Evolutionary conservation across 1,139 yeast species (phyloP), one percentile per base, ranked within the genome.

Genomic region (Scheffersomyces lignicola): DNA sequence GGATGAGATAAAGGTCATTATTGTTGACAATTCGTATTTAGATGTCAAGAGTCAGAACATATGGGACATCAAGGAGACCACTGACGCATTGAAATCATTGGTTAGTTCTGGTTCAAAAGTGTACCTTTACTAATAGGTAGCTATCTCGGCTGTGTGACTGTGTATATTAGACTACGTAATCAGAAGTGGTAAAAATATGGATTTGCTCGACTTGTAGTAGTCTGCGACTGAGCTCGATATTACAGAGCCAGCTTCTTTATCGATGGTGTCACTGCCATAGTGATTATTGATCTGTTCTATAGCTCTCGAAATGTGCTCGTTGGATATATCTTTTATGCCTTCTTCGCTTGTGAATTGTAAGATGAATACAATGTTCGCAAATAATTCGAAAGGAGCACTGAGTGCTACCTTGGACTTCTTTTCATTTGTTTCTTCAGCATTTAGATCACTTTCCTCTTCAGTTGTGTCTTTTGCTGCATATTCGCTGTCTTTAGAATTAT

Each of bases 1-100:
- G 24, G 64, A 67, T 5, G 83, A 80, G 36, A 66, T 81, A 40
- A 76, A 62, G 45, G 78, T 66, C 21, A 59, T 83, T 9, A 69
- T 83, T n/a, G 65, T 82, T 15, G 92, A 84, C 51, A 73, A 78
- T 32, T 64, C 84, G 4, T 78, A 74, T 48, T 64, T 83, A 49
- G 89, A 84, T 51, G 58, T 69, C 13, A 84, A 84, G 56, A 64
- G 70, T 38, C 82, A 80, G 46, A 76, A 73, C 40, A 65, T 83
- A 3, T 80, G 85, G 79, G 90, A 83, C 42, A 60, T 69, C 24
- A 61, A 63, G 24, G 82, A 75, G 41, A 70, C 78, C 5, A 51
- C 63, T 8, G 56, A 56, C 15, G 59, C 69, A 3, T 51, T 77
- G 37, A 71, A 69, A 42, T 56, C 52, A 7, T 59, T 78, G 39